Evolutionary conservation across 2,329 filamentous ascomycete genomes (phyloP), one percentile per base, ranked within the genome.

Genomic region (Microcera coccophila): DNA sequence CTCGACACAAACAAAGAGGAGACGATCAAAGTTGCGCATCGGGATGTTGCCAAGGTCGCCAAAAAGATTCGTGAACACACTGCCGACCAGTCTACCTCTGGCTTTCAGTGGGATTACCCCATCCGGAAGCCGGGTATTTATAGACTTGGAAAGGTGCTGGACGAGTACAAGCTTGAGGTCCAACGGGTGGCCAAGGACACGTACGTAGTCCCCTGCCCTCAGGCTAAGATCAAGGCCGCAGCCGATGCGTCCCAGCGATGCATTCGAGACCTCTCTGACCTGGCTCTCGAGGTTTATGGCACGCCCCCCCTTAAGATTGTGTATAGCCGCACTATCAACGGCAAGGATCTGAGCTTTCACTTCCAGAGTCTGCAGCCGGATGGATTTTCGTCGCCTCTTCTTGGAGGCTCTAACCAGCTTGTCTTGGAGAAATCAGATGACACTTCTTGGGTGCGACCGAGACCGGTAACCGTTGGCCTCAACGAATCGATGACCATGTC

Each of bases 361-460:
- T 91, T 95, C 55, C 90, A 97, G 65, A 95, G 88, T 58, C 81
- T 98, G 34, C 90, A 95, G 56, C 90, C 93, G 0, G 90, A 96
- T 37, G 87, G 87, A 26, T 84, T 90, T 57, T 74, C 78, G 3
- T 95, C 89, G 1, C 89, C 90, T 1, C 71, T 95, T 26, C 68
- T 85, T n/a, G 77, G 77, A 38, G 74, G 80, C 34, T 73, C 78
- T 2, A 75, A 75, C 16, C 75, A 75, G 15, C 61, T 90, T 32
- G 70, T 85, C 32, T 60, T 87, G 26, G 73, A 84, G 38, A 67
- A 72, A 32, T 74, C 79, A 21, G 75, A 85, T 36, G 85, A 91
- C 52, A 74, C 86, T 24, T 82, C 85, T 1, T 97, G 93, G 93
- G 89, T 88, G 14, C 81, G 79, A 44, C 72, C 84, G 16, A 84